phyloP scores from a whole-genome alignment of 352 stramenopile species.

The Synura sp. region DNA sequence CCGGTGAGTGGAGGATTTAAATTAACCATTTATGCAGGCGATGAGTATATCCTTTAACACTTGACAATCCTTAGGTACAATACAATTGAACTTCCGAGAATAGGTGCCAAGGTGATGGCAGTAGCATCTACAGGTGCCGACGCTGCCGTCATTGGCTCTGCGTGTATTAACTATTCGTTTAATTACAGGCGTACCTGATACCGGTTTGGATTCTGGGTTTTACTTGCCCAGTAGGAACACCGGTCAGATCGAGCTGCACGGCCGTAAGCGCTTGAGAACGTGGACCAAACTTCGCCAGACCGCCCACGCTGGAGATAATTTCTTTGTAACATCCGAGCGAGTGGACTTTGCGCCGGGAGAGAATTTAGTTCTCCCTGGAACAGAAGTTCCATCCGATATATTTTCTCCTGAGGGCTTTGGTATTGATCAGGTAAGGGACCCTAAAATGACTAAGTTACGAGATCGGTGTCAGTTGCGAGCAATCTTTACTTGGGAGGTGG shows the following conservation, averaged over 20 bases:
- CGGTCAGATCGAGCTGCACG: slow-evolving; percentile 43
- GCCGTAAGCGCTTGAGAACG: slow-evolving; percentile 30
- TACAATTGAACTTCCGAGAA: slow-evolving; percentile 51
- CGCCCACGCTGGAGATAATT: slow-evolving; percentile 43
- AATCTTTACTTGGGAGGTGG: too few species aligned
- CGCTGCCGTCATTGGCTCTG: background rate
- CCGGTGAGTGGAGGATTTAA: too few species aligned
- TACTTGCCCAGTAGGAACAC: background rate
- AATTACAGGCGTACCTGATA: slow-evolving; percentile 24
- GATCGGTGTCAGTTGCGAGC: too few species aligned
- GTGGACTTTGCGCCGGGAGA: slow-evolving; percentile 53
- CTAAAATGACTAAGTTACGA: too few species aligned
- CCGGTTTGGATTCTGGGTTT: background rate
- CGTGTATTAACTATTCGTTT: too few species aligned
- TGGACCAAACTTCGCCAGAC: slow-evolving; percentile 52
- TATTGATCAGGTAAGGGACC: too few species aligned
- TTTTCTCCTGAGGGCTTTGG: slow-evolving; percentile 50
- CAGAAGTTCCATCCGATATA: slow-evolving; percentile 53
- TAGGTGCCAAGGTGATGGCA: slow-evolving; percentile 49
- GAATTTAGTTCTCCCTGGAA: slow-evolving; percentile 54
- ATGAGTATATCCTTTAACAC: too few species aligned
- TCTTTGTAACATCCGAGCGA: slow-evolving; percentile 46
- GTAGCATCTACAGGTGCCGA: slow-evolving; percentile 42
- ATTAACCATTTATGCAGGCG: too few species aligned
- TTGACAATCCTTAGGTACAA: too few species aligned